Conservation (phyloP, 2,329 filamentous ascomycete genomes). For the Xylariaceae sp. region DNA sequence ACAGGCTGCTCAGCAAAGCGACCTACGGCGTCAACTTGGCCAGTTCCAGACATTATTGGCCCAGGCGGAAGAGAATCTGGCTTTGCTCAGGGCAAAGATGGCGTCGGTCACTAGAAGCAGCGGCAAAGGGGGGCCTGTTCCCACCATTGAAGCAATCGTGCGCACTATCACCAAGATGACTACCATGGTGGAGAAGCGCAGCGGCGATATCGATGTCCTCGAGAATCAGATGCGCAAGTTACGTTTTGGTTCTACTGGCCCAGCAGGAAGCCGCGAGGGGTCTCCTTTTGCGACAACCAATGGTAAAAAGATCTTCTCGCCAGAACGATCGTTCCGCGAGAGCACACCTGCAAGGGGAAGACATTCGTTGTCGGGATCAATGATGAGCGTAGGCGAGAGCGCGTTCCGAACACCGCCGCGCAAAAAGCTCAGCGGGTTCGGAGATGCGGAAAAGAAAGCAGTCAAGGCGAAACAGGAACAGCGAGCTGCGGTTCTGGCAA, state of each 20-base stretch:
- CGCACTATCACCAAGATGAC: conserved; percentile 93
- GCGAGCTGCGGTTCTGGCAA: conserved; percentile 49
- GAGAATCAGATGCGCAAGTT: conserved; percentile 81
- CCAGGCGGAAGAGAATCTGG: conserved; percentile 75
- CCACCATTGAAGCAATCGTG: conserved; percentile 87
- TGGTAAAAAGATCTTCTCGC: conserved; percentile 30
- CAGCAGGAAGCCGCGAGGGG: conserved; percentile 41
- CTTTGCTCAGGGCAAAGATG: conserved; percentile 74
- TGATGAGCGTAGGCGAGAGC: conserved; percentile 31
- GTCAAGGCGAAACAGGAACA: conserved; percentile 52
- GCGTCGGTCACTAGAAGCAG: conserved; percentile 52
- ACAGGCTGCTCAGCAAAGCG: conserved; percentile 76
- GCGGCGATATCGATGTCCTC: conserved; percentile 83
- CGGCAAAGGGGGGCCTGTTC: conserved; percentile 45
- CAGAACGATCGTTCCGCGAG: conserved; percentile 38
- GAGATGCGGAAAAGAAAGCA: conserved; percentile 53
- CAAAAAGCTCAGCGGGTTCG: conserved; percentile 61
- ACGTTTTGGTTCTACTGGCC: conserved; percentile 45
- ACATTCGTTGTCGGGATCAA: conserved; percentile 40
- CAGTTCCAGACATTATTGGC: conserved; percentile 69
- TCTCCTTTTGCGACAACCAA: conserved; percentile 39
- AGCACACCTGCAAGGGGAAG: conserved; percentile 34
- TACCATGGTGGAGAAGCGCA: conserved; percentile 83
- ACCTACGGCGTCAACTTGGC: conserved; percentile 72
- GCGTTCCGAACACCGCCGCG: conserved; percentile 45